A percentile compares a stretch with the other conserved stretches of the same genome.
Conservation (phyloP, 1,284 basidiomycete species). For the Trichosporon ovoides region DNA sequence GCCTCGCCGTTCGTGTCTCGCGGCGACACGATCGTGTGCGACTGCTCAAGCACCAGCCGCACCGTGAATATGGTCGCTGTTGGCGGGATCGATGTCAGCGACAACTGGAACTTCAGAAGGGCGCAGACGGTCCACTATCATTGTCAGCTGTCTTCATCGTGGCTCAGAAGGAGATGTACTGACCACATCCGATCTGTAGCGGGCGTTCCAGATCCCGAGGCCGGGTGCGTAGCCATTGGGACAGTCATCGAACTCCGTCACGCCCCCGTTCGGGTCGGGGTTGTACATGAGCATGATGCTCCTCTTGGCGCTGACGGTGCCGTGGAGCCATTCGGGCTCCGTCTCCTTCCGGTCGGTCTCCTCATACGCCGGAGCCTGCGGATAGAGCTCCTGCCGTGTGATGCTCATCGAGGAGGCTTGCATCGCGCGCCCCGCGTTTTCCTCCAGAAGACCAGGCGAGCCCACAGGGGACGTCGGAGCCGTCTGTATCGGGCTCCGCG, state of each 20-base stretch:
- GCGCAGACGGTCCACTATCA: constrained; percentile 35
- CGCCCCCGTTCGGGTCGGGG: constrained; percentile 21
- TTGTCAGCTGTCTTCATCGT: neutral
- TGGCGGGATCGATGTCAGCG: constrained; percentile 22
- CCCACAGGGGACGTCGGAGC: neutral
- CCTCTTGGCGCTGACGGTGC: constrained; percentile 17
- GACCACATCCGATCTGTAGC: constrained; percentile 29
- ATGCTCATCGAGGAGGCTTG: neutral
- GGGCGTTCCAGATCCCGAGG: constrained; percentile 28
- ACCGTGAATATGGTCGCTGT: constrained; percentile 33
- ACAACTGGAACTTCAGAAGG: constrained; percentile 24
- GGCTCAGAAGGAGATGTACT: constrained; percentile 3
- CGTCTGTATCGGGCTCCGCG: neutral
- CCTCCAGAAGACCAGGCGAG: neutral
- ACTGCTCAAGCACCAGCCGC: constrained; percentile 32
- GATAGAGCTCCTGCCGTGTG: constrained; percentile 7
- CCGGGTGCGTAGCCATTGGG: constrained; percentile 23
- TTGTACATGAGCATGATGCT: constrained; percentile 30
- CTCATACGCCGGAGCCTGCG: neutral
- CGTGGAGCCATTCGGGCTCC: constrained; percentile 24
- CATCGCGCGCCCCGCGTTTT: neutral
- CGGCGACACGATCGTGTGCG: constrained; percentile 29
- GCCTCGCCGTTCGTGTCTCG: constrained; percentile 22
- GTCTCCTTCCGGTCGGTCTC: neutral
- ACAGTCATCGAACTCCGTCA: constrained; percentile 23